Conservation (phyloP, 257 asterid species). For the Solanum dulcamara region DNA sequence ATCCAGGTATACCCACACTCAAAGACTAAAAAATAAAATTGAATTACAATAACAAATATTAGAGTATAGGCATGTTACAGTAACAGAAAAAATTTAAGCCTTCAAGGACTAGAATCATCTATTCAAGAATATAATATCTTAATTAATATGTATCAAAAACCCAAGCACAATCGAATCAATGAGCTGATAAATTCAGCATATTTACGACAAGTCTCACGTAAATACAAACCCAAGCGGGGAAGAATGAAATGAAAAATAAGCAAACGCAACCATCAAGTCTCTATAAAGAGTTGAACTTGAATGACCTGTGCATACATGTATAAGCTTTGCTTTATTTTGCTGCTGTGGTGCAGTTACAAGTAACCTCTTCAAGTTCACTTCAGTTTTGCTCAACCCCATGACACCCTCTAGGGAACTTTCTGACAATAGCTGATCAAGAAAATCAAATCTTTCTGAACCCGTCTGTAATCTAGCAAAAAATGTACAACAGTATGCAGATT, state of each 20-base stretch:
- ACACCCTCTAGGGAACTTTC: background rate
- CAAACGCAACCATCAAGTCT: background rate
- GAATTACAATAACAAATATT: background rate
- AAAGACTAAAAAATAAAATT: background rate
- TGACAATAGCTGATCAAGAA: background rate
- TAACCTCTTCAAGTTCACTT: conserved; percentile 74
- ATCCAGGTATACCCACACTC: background rate
- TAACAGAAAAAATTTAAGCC: background rate
- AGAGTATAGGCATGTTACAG: background rate
- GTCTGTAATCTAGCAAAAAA: background rate
- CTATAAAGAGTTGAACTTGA: background rate
- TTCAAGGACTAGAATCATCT: background rate
- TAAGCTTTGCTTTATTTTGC: conserved; percentile 70
- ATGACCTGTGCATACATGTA: conserved; percentile 44
- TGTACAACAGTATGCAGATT: background rate
- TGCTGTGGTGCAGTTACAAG: conserved; percentile 72
- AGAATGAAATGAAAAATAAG: background rate
- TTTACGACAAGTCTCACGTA: background rate
- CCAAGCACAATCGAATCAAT: background rate
- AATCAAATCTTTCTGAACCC: background rate
- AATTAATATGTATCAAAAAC: background rate
- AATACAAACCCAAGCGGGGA: background rate
- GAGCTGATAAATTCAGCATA: background rate
- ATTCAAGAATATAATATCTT: background rate
- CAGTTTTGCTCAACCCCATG: conserved; percentile 77